phyloP scores from a whole-genome alignment of 164 flowering plant genomes.

The Stephania cephalantha region DNA sequence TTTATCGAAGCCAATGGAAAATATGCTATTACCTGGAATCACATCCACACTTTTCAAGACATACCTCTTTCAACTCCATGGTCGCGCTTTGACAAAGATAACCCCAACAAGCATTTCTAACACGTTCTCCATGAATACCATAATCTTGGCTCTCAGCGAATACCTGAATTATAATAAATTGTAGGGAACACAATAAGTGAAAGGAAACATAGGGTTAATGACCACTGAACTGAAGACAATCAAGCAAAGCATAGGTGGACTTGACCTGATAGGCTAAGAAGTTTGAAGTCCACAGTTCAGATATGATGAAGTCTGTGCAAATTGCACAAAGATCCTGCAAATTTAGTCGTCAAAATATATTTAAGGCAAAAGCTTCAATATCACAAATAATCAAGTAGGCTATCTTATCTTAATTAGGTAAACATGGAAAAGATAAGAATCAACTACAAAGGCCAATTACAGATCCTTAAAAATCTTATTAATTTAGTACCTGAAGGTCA shows the following conservation, averaged over 20 bases:
- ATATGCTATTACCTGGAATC: background rate
- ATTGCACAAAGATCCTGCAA: conserved; percentile 95
- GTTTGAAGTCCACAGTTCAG: conserved; percentile 92
- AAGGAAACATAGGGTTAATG: background rate
- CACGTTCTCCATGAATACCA: conserved; percentile 93
- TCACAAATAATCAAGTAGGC: background rate
- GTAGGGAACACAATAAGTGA: conserved; percentile 7
- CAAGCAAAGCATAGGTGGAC: conserved; percentile 1
- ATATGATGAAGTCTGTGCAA: conserved; percentile 90
- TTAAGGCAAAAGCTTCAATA: background rate
- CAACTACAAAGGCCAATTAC: background rate
- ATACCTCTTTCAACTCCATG: conserved; percentile 90
- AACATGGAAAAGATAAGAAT: background rate
- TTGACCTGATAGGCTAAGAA: conserved; percentile 92
- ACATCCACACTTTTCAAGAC: background rate
- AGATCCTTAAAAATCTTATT: background rate
- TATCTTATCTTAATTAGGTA: background rate
- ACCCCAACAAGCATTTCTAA: conserved; percentile 99
- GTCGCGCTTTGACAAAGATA: conserved; percentile 95
- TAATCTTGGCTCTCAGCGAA: conserved; percentile 98
- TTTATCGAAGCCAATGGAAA: background rate
- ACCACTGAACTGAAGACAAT: background rate
- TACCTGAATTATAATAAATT: conserved; percentile 38
- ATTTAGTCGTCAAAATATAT: conserved; percentile 2
- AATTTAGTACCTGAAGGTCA: conserved; percentile 75